phyloP scores from a whole-genome alignment of 805 yeast genomes.

The Brettanomyces nanus region DNA sequence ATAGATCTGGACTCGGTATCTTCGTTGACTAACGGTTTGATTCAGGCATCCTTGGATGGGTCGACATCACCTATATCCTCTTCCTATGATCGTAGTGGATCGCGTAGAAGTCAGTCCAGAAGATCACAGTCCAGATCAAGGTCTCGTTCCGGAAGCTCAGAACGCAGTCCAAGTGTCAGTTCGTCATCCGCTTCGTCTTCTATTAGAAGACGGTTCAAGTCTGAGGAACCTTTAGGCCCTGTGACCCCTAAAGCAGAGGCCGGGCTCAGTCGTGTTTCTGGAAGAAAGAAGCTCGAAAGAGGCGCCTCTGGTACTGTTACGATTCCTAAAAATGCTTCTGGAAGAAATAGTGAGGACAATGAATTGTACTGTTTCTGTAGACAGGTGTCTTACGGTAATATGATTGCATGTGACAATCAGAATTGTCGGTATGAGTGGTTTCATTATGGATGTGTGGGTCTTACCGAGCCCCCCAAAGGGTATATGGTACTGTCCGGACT shows the following conservation, averaged over 20 bases:
- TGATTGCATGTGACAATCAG: constrained; percentile 58
- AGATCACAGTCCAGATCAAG: background rate
- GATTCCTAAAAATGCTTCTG: constrained; percentile 14
- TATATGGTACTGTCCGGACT: constrained; percentile 94
- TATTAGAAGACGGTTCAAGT: background rate
- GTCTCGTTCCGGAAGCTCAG: background rate
- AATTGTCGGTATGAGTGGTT: constrained; percentile 57
- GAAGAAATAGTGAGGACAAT: constrained; percentile 48
- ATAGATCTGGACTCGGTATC: constrained; percentile 8
- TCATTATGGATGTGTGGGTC: constrained; percentile 75
- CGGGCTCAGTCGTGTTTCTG: background rate
- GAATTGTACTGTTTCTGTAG: constrained; percentile 85
- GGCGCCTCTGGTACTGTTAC: constrained; percentile 13
- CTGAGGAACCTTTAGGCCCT: background rate
- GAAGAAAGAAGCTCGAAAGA: constrained; percentile 6
- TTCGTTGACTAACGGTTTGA: constrained; percentile 6
- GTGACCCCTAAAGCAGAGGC: background rate
- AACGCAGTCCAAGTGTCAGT: constrained; percentile 1
- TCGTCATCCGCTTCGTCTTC: background rate
- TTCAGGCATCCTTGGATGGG: constrained; percentile 11
- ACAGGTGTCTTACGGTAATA: constrained; percentile 74
- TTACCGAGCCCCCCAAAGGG: constrained; percentile 92
- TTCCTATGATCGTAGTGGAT: background rate
- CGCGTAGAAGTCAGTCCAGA: background rate
- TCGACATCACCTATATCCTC: background rate